These are phyloP conservation scores for Phytophthora citrophthora DNA, from an alignment of 352 stramenopile species.

Conservation along the genomic window DNA sequence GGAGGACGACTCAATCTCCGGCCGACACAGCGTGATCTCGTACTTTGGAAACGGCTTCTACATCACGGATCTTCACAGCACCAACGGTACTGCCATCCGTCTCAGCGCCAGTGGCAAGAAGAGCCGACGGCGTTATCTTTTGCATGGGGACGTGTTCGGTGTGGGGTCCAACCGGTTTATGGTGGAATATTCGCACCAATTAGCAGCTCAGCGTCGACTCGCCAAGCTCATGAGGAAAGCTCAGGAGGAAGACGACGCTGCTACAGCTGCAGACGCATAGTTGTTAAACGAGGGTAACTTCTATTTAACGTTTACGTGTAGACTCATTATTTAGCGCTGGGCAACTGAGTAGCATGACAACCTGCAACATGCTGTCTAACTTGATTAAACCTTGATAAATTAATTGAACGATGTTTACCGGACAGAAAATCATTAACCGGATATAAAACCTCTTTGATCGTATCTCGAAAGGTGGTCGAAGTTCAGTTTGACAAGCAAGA, in stretches of 20 bases:
- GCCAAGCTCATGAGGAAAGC: conserved; percentile 30
- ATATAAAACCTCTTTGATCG: conserved; percentile 15
- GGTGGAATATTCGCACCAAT: conserved; percentile 80
- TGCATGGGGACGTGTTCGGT: conserved; percentile 84
- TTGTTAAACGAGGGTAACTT: conserved; percentile 12
- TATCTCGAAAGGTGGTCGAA: conserved; percentile 51
- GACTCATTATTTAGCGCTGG: conserved; percentile 24
- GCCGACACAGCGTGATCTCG: conserved; percentile 72
- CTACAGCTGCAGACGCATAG: conserved; percentile 22
- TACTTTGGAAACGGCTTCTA: conserved; percentile 84
- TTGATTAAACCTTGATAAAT: too few species aligned
- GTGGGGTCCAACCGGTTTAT: conserved; percentile 87
- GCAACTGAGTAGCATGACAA: neutral
- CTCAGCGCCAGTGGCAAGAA: conserved; percentile 69
- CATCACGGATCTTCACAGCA: conserved; percentile 84
- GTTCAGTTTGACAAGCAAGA: conserved; percentile 30
- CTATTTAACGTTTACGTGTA: conserved; percentile 23
- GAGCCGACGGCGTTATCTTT: conserved; percentile 62
- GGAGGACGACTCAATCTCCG: conserved; percentile 84
- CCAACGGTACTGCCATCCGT: conserved; percentile 81
- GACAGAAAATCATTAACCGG: neutral
- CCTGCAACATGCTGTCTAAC: too few species aligned
- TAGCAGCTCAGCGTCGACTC: conserved; percentile 41
- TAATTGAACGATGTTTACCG: neutral
- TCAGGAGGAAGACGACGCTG: conserved; percentile 27